Percentiles rank a stretch among this genome's conserved stretches.
phyloP scores from a whole-genome alignment of 768 basidiomycete species.

The Naganishia vaughanmartiniae region DNA sequence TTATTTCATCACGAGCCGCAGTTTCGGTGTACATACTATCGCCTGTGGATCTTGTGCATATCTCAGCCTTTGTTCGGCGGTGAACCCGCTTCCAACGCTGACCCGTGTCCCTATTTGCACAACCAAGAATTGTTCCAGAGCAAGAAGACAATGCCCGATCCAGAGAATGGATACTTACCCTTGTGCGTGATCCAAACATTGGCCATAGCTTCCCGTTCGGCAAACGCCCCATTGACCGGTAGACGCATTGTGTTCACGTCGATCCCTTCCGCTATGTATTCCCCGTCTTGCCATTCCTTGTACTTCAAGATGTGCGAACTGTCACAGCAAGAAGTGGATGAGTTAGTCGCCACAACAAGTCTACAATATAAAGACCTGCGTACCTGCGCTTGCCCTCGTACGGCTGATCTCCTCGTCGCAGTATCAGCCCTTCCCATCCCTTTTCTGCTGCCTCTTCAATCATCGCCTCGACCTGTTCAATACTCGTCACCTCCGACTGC shows the following conservation, averaged over 20 bases:
- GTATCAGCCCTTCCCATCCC: conserved; percentile 49
- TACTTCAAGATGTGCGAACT: conserved; percentile 49
- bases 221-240: conserved; percentile 43
- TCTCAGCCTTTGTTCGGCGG: conserved; percentile 41
- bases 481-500: conserved; percentile 36
- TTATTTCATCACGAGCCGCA: too few relatives aligned
- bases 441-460: conserved; percentile 42
- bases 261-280: conserved; percentile 41
- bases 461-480: conserved; percentile 42
- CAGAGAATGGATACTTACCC: conserved; percentile 26
- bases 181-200: conserved; percentile 47
- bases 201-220: conserved; percentile 39
- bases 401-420: conserved; percentile 40
- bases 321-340: background rate
- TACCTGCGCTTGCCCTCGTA: conserved; percentile 48
- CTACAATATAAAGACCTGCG: conserved; percentile 13
- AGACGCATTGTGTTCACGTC: conserved; percentile 42
- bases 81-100: conserved; percentile 46
- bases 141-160: too few relatives aligned
- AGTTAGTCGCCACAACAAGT: background rate
- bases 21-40: conserved; percentile 44
- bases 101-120: conserved; percentile 35
- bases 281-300: conserved; percentile 51
- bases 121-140: too few relatives aligned
- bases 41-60: conserved; percentile 41